Base-by-base conservation (phyloP, 305 asterid species). In the Caryopteris hybrid region DNA sequence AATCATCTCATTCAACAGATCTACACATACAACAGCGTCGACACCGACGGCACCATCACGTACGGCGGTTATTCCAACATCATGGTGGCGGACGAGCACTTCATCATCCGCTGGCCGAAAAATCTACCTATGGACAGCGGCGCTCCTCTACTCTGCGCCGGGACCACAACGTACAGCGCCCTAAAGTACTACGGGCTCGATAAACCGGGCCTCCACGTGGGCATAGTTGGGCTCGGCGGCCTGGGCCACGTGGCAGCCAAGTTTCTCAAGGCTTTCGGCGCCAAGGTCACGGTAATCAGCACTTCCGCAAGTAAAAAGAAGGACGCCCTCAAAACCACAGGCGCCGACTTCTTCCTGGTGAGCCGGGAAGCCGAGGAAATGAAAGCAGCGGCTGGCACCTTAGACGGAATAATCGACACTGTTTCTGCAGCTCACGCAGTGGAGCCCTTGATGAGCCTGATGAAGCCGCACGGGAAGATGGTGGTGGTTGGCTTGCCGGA, bases 151-250 rank as follows among this genome's bases (percentile, higher is more conserved):
- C 55, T 73, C 18, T 73, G 77, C 31, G 68, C 72, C 1, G 77
- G 77, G n/a, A 50, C 53, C 39, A 74, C 79, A 5, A 63, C 71
- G 1, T 74, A 69, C 60, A 62, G 72, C 56, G 42, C 79, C 13
- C 5, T 74, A 46, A 46, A 36, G 4, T 38, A 63, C 56, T 74
- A 11, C 52, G 74, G 74, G 23, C 72, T 69, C 17, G 75, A 69
- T 57, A 62, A 68, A 14, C 75, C 75, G 2, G 75, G 75, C 12
- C 54, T 42, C 38, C 46, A 69, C 38, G n/a, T 74, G 47, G 75
- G 79, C 14, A 51, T 74, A 0, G 71, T 69, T 2, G 31, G 31
- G 31, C 31, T 25, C 3, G 31, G 31, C 4, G 31, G 31, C 3
- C 31, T 25, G 31, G 31, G 31, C 31, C 31, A 25, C 4, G 31